Evolutionary conservation across 148 eudicot species (phyloP), one percentile per base, ranked within the genome.

Genomic region (Silene conica): DNA sequence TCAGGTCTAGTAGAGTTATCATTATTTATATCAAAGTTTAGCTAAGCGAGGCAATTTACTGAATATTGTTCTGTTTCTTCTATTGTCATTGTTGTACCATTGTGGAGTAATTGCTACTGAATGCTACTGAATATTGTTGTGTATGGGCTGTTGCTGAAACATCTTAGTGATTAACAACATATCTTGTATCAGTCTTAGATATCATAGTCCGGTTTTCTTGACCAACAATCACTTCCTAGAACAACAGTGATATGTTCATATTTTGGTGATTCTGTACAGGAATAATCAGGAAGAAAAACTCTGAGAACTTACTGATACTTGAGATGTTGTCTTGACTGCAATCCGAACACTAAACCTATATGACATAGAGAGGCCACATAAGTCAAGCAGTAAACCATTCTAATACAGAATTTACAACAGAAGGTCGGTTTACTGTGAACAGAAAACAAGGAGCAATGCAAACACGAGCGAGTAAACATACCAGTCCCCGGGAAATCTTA

Each of bases 401-500:
- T 26, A 26, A 26, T 26, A 26, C 28, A 20, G 45, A 68, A 48
- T 63, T 18, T 63, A 6, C 11, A 61, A 31, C 22, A 55, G 52
- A 41, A 55, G 45, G 63, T 61, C n/a, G n/a, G 5, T 16, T 23
- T n/a, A n/a, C n/a, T n/a, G n/a, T 21, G n/a, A 62, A 63, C 19
- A 43, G 57, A 70, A 12, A 31, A 21, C 9, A 67, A 75, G 26
- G 55, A 4, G 26, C 5, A 5, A n/a, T n/a, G 21, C 20, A 56
- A 56, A 73, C 58, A 56, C 10, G 63, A 60, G 48, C 43, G 63
- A 21, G 73, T 66, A 25, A 71, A 64, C 93, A 63, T 89, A 93
- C 98, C 98, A 93, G 74, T 88, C 97, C 76, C 93, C 98, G 80
- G 91, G 87, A 79, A 87, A 93, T 25, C 98, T 85, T 68, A 91